Conservation (phyloP, 2,329 filamentous ascomycete species). For the Alternaria angustiovoidea region DNA sequence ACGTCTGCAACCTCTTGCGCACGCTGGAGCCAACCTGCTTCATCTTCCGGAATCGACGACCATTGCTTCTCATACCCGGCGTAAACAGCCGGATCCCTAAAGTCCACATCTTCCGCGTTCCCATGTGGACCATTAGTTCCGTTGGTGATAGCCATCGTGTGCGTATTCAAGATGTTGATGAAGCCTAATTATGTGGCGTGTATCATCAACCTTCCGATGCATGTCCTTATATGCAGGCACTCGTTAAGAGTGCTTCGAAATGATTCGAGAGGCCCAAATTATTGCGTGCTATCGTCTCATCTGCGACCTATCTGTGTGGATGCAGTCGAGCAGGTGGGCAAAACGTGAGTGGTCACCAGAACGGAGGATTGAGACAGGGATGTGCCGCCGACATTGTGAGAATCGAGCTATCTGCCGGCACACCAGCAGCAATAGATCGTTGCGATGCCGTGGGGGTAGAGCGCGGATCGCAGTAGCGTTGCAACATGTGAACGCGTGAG, state of each 20-base stretch:
- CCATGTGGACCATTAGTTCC: slow-evolving; percentile 13
- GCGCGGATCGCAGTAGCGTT: not conserved
- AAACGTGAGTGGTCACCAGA: not conserved
- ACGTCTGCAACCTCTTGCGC: slow-evolving; percentile 60
- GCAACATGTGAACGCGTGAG: not conserved
- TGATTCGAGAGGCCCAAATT: not conserved
- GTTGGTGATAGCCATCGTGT: slow-evolving; percentile 21
- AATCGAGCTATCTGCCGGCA: not conserved
- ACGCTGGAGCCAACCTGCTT: slow-evolving; percentile 58
- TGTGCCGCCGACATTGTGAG: not conserved
- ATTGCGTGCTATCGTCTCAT: slow-evolving; percentile 15
- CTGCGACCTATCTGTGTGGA: not conserved
- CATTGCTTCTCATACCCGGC: slow-evolving; percentile 51
- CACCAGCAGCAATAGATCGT: not conserved
- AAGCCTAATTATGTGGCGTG: not conserved
- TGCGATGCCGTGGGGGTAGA: not conserved
- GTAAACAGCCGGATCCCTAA: slow-evolving; percentile 53
- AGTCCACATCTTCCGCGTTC: slow-evolving; percentile 22
- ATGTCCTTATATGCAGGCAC: not conserved
- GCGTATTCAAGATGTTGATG: not conserved
- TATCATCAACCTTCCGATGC: not conserved
- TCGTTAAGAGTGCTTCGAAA: not conserved
- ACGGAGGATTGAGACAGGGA: slow-evolving; percentile 1
- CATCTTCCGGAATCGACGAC: slow-evolving; percentile 49
- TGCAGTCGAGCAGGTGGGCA: not conserved